Evolutionary conservation across 352 stramenopile species (phyloP).

Genomic region (Blastocystis sp.): DNA sequence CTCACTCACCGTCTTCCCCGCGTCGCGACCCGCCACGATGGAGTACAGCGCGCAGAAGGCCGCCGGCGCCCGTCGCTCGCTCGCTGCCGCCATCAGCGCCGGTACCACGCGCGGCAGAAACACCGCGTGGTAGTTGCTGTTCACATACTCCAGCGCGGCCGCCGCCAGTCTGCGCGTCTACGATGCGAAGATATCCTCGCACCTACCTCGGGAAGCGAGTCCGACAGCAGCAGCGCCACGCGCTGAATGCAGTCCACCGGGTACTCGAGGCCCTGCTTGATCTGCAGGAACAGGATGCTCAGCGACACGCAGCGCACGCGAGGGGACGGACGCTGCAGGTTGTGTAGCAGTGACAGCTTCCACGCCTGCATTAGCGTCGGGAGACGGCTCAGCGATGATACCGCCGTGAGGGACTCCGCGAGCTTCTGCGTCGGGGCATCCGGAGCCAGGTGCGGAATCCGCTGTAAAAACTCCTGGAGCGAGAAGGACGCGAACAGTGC

Average conservation of each 20-base stretch:
- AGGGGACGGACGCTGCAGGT: not conserved
- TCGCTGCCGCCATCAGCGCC: not conserved
- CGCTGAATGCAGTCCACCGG: slow-evolving; percentile 12
- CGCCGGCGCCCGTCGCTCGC: not conserved
- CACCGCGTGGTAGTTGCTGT: not conserved
- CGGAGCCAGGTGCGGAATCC: not conserved
- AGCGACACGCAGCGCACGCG: not conserved
- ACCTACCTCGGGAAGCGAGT: not conserved
- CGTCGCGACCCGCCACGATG: not conserved
- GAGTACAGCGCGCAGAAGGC: not conserved
- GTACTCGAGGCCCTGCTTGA: slow-evolving; percentile 27
- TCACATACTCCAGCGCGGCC: not conserved
- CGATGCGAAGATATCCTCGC: not conserved
- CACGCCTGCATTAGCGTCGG: not conserved
- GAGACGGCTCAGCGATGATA: not conserved
- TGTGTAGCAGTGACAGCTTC: not conserved
- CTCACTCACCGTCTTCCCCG: not conserved
- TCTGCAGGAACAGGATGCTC: not conserved
- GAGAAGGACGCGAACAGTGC: not conserved
- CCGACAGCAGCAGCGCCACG: not conserved
- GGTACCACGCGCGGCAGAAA: slow-evolving; percentile 12
- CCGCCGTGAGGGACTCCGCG: not conserved
- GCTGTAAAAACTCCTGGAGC: not conserved
- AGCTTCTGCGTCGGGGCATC: not conserved
- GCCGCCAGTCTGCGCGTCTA: not conserved